Evolutionary conservation across 1,284 basidiomycete species (phyloP), one percentile per base, ranked within the genome.

Genomic region (Schizophyllum commune): DNA sequence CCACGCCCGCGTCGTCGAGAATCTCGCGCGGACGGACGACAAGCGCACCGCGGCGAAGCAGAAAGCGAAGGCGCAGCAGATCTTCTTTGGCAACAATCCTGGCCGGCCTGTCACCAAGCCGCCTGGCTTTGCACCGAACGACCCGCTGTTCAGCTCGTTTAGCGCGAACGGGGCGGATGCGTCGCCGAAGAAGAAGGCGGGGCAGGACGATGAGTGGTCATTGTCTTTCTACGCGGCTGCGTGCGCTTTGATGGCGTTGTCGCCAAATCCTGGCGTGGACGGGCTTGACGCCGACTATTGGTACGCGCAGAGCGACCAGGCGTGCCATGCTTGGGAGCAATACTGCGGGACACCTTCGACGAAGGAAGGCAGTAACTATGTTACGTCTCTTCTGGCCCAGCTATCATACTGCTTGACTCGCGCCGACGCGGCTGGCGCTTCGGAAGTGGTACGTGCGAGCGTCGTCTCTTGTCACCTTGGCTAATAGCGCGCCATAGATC

Each of bases 221-320:
- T 1, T 64, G 13, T 62, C 63, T 56, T 63, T 64, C 55, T 66
- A 64, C n/a, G 61, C 63, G 55, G 55, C 64, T 52, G 13, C 64
- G 51, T 66, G 65, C 32, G 65, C 32, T 4, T 59, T 66, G 13
- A 8, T 64, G 32, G 34, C 61, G 32, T 20, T 64, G 9, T 47
- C 60, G 2, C 57, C 33, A 15, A 47, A 21, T 4, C 47, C 9
- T 20, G 39, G 5, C 32, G 19, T 5, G 19, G 27, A 55, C 13
- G 27, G 53, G 3, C 53, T 3, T 5, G 27, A 27, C 19, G 27
- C 53, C 9, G 19, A 20, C 4, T 55, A 55, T 20, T 55, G 53
- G 53, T 55, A 27, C 19, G 19, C 53, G 27, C 53, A 21, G 53
- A 55, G 53, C 19, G 19, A 11, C 3, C 53, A 55, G 9, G 19